These are phyloP conservation scores for Oehlia diaphana DNA, from an alignment of 192 early-diverging fungal genomes.

Conservation along the genomic window DNA sequence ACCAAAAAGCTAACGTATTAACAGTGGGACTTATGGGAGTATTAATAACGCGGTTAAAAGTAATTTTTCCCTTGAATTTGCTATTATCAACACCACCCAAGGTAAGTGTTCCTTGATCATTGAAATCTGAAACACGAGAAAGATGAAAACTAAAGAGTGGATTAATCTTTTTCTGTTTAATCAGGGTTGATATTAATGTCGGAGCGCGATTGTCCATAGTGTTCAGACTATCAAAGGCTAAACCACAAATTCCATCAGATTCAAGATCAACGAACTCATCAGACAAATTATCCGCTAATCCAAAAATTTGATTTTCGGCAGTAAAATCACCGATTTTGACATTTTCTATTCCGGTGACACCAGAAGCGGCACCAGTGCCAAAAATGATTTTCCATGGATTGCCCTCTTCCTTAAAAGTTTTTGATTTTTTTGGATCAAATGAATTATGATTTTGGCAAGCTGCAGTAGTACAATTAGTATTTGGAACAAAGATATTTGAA, in stretches of 20 bases:
- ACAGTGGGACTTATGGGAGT: too few relatives aligned
- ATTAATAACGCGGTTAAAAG: background rate
- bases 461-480: conserved; percentile 21
- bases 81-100: background rate
- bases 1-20: background rate
- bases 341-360: conserved; percentile 35
- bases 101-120: background rate
- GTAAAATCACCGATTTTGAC: conserved; percentile 30
- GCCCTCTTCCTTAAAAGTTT: conserved; percentile 28
- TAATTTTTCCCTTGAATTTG: background rate
- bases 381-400: conserved; percentile 33
- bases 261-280: conserved; percentile 44
- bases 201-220: conserved; percentile 1
- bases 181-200: conserved; percentile 53
- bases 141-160: conserved; percentile 66
- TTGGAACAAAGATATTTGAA: conserved; percentile 52
- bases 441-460: conserved; percentile 33
- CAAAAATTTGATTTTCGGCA: conserved; percentile 35
- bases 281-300: conserved; percentile 47
- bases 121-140: conserved; percentile 9
- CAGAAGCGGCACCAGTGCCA: conserved; percentile 38
- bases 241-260: conserved; percentile 59
- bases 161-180: conserved; percentile 46
- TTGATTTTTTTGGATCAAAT: conserved; percentile 31
- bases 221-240: conserved; percentile 48